Evolutionary conservation across 805 yeast genomes (phyloP), one percentile per base, ranked within the genome.

Genomic region (Schwanniomyces occidentalis): DNA sequence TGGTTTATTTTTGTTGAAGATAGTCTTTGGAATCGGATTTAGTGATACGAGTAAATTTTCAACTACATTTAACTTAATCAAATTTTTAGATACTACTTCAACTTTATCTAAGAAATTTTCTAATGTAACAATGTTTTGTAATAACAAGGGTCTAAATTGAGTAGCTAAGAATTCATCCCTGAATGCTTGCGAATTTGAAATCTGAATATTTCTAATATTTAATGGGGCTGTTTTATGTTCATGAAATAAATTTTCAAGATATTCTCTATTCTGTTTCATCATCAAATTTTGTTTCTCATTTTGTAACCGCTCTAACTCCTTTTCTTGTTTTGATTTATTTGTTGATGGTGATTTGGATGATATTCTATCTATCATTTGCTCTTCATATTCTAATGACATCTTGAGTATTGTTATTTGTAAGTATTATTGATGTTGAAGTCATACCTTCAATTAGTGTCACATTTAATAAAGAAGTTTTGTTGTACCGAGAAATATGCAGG

Each of bases 61-160:
- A 4, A 77, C 57, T 2, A 73, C 46, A 10, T 69, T 71, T 8
- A 68, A 58, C 34, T 69, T 70, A 3, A 60, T 45, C 12, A 79
- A 65, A 24, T 70, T 70, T 19, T 49, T 52, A n/a, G 72, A 61
- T 1, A 72, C 66, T 8, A 48, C 36, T 37, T 78, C 82, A 8
- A 78, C 53, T 6, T 61, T 58, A 3, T 40, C 24, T 14, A 77
- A 46, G 9, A 76, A 56, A 7, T 60, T 48, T n/a, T 54, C 49
- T 16, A 79, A 52, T 4, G 75, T 73, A 24, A 62, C 42, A 9
- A 54, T 42, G n/a, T 69, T 61, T 16, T 52, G 40, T 6, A 49
- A 44, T 16, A 73, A 48, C 28, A 80, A 49, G 1, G 83, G 80
- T 13, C 53, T 49, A 16, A 80, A 49, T 44, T 78, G 85, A 4